Base-by-base conservation (phyloP, 495 filamentous ascomycete species). In the Penicillium chermesinum region DNA sequence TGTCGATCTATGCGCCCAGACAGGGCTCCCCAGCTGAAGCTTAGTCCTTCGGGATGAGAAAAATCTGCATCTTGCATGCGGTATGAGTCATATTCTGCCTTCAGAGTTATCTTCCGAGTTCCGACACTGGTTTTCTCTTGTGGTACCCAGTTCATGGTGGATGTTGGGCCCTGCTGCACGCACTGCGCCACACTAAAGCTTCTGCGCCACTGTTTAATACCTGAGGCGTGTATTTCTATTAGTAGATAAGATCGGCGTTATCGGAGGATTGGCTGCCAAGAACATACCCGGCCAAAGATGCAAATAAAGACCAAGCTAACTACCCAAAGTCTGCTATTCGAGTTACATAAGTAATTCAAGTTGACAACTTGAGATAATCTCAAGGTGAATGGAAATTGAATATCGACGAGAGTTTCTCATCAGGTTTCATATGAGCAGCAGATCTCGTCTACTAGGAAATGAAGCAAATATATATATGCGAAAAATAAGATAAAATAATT, bases 101-200 rank as follows among this genome's bases (percentile, higher is more conserved):
- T 4, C 5, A 30, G 10, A 30, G 25, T 10, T 30, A 10, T 10
- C 25, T 30, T 4, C 25, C 25, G 25, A 30, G 25, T 10, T 30
- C 25, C 25, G 25, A 30, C 4, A 30, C 25, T 30, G 25, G 25
- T 30, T 30, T 30, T 30, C 10, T 30, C 5, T 4, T 30, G 10
- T 30, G 5, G 25, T 30, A 10, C 10, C 25, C 25, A 30, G 25
- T 30, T 30, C n/a, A 30, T 30, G 10, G 25, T 30, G 5, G 4
- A 5, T 30, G 35, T 37, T 37, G 35, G 35, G 15, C 14, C 3
- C 35, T 7, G 35, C 35, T 48, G 38, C 46, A 48, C 35, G 46
- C 46, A 48, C 46, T 48, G 46, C 46, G 46, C 45, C 45, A 48
- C 46, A 48, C 15, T 36, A 9, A 21, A 14, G 16, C 14, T n/a